Base-by-base conservation (phyloP, 176 grass and related monocot genomes). In the Aechmea fasciata region DNA sequence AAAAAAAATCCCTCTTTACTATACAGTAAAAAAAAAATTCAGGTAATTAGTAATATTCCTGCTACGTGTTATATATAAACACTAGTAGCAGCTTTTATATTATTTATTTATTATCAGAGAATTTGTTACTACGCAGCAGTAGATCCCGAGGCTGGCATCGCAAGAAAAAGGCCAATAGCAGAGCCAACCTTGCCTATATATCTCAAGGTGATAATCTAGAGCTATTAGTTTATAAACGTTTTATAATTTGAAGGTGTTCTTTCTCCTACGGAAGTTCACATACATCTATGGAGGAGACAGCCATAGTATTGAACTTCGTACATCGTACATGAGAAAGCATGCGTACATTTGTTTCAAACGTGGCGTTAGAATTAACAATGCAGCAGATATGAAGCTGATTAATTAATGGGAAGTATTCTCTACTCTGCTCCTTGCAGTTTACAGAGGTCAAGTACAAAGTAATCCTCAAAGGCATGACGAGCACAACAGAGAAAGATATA, bases 381-480 rank as follows among this genome's bases (percentile, higher is more conserved):
- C 33, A 55, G 11, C 54, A 17, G 19, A 59, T 18, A 59, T 17
- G 19, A n/a, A 20, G 15, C 54, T 17, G 4, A 17, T 61, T 15
- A 10, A 61, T 18, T 15, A 18, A 61, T 61, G 20, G 20, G 2
- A 18, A 9, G 20, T 28, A 26, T 11, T 18, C 48, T 61, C 49
- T 48, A 17, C 52, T 61, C 14, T 67, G 22, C 12, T 66, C 52
- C 41, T 72, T 80, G 75, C 78, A 96, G 92, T 96, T 96, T 47
- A 26, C 83, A 61, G 88, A 96, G 78, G 83, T 96, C 66, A 96
- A 88, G 78, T 89, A 80, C 77, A 92, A 62, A 81, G 88, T 96
- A 76, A 19, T 59, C 49, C 63, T 72, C 77, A 91, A 88, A 69
- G 88, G 88, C 4, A 57, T 79, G 54, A 61, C 82, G 25, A 79